Evolutionary conservation across 1,284 basidiomycete species (phyloP).

Genomic region (Puccinia novopanici): DNA sequence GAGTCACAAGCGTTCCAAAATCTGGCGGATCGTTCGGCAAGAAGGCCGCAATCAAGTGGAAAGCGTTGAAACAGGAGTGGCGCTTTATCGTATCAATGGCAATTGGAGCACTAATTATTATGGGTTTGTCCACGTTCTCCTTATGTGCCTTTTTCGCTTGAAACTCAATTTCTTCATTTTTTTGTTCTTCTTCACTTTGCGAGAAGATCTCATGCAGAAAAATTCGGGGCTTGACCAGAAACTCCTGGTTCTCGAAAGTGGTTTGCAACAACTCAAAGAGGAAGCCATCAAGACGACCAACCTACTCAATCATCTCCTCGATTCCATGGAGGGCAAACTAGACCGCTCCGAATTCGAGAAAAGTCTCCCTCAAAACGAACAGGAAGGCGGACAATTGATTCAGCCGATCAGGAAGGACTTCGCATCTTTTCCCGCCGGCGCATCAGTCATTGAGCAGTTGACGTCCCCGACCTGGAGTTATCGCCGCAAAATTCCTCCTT

Average conservation of each 20-base stretch:
- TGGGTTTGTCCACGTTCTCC: too few species aligned
- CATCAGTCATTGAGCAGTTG: neutral
- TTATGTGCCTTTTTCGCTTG: neutral
- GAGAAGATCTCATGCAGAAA: too few species aligned
- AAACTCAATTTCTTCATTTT: neutral
- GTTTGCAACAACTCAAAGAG: neutral
- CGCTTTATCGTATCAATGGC: neutral
- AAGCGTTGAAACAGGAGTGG: neutral
- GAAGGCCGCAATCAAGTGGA: neutral
- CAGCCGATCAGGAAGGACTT: neutral
- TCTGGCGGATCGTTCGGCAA: neutral
- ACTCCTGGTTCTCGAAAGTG: too few species aligned
- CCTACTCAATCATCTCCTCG: too few species aligned
- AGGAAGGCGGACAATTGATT: neutral
- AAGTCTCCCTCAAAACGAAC: neutral
- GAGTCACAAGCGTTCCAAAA: too few species aligned
- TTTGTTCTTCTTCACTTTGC: too few species aligned
- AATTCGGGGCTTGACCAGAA: too few species aligned
- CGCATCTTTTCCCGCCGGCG: neutral
- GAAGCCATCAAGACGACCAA: neutral
- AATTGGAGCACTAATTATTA: neutral
- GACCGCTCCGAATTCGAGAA: neutral
- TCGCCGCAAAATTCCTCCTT: neutral
- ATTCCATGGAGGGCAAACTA: neutral
- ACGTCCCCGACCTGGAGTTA: conserved; percentile 4